Conservation (phyloP, 208 protist genomes). For the Trichomonas tenax region DNA sequence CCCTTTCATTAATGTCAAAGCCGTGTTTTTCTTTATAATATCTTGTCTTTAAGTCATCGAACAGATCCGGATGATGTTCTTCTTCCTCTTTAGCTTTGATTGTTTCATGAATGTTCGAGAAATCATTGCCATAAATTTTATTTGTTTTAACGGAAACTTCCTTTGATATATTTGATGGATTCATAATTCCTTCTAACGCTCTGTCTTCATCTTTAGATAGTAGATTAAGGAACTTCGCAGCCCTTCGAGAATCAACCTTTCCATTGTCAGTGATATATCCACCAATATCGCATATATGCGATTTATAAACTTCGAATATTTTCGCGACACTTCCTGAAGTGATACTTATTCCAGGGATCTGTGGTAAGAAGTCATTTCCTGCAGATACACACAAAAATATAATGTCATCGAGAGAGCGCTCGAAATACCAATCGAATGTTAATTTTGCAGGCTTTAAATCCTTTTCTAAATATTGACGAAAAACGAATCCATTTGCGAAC, state of each 20-base stretch:
- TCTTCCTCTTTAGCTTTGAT: neutral
- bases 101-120: neutral
- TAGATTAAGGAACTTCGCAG: neutral
- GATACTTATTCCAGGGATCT: slow-evolving; percentile 76
- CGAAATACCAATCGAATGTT: slow-evolving; percentile 29
- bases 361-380: slow-evolving; percentile 95
- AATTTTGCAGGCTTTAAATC: neutral
- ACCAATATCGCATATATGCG: slow-evolving; percentile 50
- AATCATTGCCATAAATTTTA: neutral
- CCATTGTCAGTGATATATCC: slow-evolving; percentile 54
- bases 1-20: neutral
- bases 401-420: slow-evolving; percentile 38
- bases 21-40: neutral
- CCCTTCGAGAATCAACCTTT: neutral
- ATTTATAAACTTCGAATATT: slow-evolving; percentile 64
- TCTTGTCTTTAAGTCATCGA: neutral
- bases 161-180: neutral
- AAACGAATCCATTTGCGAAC: slow-evolving; percentile 32
- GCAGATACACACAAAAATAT: slow-evolving; percentile 64
- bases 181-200: neutral
- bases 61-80: neutral
- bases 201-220: neutral
- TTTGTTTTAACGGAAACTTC: neutral
- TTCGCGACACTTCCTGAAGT: slow-evolving; percentile 64
- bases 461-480: slow-evolving; percentile 9